These are phyloP conservation scores for Chalaropsis ovoidea DNA, from an alignment of 2,329 filamentous ascomycete genomes.

Conservation along the genomic window DNA sequence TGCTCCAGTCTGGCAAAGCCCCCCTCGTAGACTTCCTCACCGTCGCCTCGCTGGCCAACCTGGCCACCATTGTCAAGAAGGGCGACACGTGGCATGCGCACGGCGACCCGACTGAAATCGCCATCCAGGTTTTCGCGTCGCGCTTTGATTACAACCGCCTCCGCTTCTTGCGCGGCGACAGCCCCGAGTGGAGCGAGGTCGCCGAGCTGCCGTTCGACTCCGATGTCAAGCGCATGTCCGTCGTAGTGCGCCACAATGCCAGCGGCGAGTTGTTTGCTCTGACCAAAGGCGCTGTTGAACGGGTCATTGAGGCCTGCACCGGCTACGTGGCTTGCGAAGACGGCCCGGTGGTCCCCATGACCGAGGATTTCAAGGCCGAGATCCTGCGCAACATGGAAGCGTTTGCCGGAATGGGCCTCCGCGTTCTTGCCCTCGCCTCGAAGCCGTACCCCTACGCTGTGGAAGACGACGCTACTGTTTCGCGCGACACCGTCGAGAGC, in stretches of 20 bases:
- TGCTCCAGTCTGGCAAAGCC: slow-evolving; percentile 35
- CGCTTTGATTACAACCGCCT: slow-evolving; percentile 54
- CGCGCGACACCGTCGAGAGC: slow-evolving; percentile 47
- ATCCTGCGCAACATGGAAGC: slow-evolving; percentile 56
- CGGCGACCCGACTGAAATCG: slow-evolving; percentile 60
- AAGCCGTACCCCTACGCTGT: slow-evolving; percentile 33
- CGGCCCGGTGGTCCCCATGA: slow-evolving; percentile 35
- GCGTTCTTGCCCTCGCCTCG: slow-evolving; percentile 56
- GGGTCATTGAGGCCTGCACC: slow-evolving; percentile 52
- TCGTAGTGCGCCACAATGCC: slow-evolving; percentile 46
- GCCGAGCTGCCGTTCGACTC: slow-evolving; percentile 63
- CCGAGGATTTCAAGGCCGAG: slow-evolving; percentile 42
- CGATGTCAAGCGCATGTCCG: slow-evolving; percentile 64
- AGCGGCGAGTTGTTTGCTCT: slow-evolving; percentile 33
- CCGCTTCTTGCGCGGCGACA: slow-evolving; percentile 41
- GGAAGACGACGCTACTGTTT: slow-evolving; percentile 37
- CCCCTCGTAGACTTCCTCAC: slow-evolving; percentile 46
- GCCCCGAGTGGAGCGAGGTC: slow-evolving; percentile 45
- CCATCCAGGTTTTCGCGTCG: slow-evolving; percentile 59
- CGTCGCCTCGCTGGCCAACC: slow-evolving; percentile 48
- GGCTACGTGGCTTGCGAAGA: slow-evolving; percentile 34
- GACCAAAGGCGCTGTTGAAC: slow-evolving; percentile 58
- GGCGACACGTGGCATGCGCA: slow-evolving; percentile 47
- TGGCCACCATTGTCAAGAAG: slow-evolving; percentile 40
- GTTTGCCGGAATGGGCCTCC: slow-evolving; percentile 52